Evolutionary conservation across 176 grass and related monocot species (phyloP), one percentile per base, ranked within the genome.

Genomic region (Phoenix roebelenii): DNA sequence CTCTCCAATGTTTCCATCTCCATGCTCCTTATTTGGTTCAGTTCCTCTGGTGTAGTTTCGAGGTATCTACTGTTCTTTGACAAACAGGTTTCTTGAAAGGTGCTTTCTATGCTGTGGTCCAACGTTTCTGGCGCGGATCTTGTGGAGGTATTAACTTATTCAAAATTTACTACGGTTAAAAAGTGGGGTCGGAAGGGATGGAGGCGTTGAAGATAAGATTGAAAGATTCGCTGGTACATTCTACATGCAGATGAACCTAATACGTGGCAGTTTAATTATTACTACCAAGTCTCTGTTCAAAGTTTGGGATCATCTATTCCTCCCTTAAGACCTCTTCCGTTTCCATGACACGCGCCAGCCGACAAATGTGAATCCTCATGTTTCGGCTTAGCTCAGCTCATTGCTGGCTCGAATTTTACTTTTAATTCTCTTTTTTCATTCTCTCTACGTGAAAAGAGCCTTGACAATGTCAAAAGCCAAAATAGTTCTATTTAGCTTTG

Each of bases 221-320:
- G 5, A 22, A 22, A 64, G n/a, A 50, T 3, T 14, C 22, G 12
- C 19, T 6, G 3, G 61, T 10, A 18, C 35, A 44, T 2, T 12
- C 16, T 49, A 50, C 61, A 50, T 64, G 61, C n/a, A 50, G 39
- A 15, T 64, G 61, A 49, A 64, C 61, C 61, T 50, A 50, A 64
- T 32, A 19, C 15, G 7, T 22, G 39, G 30, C 44, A 15, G 30
- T 29, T 64, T 50, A 20, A 23, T 12, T 20, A 23, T 18, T 49
- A 23, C 24, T 23, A 50, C 5, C 39, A 17, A 64, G 35, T 59
- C 23, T 25, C 25, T 59, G 24, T 26, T 59, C 57, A 59, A 23
- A 59, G 57, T 29, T 44, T 44, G 35, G 35, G 12, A 44, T 44
- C 6, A 14, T 14, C 35, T 9, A 1, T 9, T 44, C 2, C 35